A percentile compares a stretch with the other conserved stretches of the same genome.
These are phyloP conservation scores for Neoboletus brunneissimus DNA, from an alignment of 768 basidiomycete genomes.

Conservation along the genomic window DNA sequence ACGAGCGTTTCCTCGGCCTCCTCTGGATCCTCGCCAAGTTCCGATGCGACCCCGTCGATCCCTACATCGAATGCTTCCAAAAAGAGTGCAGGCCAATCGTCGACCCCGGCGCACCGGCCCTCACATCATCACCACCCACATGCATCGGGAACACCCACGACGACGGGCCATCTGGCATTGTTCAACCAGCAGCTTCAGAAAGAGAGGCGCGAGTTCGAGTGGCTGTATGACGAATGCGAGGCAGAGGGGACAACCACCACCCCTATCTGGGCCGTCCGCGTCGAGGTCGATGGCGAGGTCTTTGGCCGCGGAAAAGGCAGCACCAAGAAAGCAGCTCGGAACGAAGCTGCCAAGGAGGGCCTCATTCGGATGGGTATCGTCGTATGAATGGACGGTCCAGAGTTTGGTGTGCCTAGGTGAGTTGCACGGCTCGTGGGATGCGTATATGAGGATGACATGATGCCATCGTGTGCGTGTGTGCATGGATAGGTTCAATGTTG, in stretches of 20 bases:
- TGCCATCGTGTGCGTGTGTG: background rate
- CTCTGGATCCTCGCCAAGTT: background rate
- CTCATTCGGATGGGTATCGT: conserved; percentile 55
- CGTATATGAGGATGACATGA: background rate
- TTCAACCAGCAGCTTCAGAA: conserved; percentile 79
- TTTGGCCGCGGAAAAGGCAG: conserved; percentile 64
- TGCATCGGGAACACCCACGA: conserved; percentile 28
- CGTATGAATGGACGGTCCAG: conserved; percentile 30
- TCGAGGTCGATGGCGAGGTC: conserved; percentile 57
- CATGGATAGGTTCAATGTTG: background rate
- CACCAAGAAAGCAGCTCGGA: conserved; percentile 77
- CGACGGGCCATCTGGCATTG: conserved; percentile 66
- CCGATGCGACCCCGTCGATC: background rate
- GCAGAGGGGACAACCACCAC: conserved; percentile 57
- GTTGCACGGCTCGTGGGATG: background rate
- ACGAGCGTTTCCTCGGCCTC: conserved; percentile 18
- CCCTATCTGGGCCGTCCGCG: conserved; percentile 71
- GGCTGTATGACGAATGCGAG: conserved; percentile 57
- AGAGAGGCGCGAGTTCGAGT: conserved; percentile 56
- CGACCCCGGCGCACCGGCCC: conserved; percentile 13
- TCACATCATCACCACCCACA: conserved; percentile 8
- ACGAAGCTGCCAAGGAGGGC: conserved; percentile 79
- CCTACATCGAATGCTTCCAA: conserved; percentile 1
- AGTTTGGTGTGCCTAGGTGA: conserved; percentile 20
- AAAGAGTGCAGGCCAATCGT: background rate